These are phyloP conservation scores for Talaromyces sp. DNA, from an alignment of 2,329 filamentous ascomycete species.

Conservation along the genomic window DNA sequence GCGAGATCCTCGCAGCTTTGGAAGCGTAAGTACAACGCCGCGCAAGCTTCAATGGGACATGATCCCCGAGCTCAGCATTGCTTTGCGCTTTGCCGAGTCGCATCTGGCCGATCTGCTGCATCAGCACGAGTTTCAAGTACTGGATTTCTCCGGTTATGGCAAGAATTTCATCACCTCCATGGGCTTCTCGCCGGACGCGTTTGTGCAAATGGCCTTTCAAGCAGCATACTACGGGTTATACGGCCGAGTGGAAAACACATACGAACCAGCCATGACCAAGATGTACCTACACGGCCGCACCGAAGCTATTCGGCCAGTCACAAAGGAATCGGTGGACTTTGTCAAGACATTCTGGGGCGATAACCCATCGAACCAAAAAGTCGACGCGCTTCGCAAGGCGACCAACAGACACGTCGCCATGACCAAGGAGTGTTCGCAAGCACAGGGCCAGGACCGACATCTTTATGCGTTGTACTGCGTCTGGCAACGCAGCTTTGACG, in stretches of 20 bases:
- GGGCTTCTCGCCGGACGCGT: constrained; percentile 95
- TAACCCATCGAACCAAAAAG: constrained; percentile 72
- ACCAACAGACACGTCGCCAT: constrained; percentile 74
- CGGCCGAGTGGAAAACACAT: constrained; percentile 86
- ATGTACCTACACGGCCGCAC: constrained; percentile 87
- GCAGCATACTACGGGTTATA: constrained; percentile 97
- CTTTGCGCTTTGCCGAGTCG: constrained; percentile 91
- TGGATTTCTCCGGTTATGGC: constrained; percentile 84
- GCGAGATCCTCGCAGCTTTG: constrained; percentile 83
- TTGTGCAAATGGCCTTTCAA: constrained; percentile 98
- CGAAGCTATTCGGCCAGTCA: constrained; percentile 84
- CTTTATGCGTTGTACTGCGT: constrained; percentile 90
- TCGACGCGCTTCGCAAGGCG: constrained; percentile 76
- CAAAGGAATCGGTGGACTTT: constrained; percentile 77
- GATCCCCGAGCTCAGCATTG: constrained; percentile 83
- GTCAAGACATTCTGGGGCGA: constrained; percentile 94
- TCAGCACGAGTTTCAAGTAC: constrained; percentile 90
- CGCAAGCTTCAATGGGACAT: constrained; percentile 98
- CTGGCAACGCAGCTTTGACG: constrained; percentile 85
- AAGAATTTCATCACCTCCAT: constrained; percentile 97
- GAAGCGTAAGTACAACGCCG: constrained; percentile 86
- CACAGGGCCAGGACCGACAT: constrained; percentile 85
- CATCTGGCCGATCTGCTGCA: constrained; percentile 88
- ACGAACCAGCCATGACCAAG: constrained; percentile 98
- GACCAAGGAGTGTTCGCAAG: constrained; percentile 82